Conservation (phyloP, 179 eudicot genomes). For the Heliamphora pulchella region DNA sequence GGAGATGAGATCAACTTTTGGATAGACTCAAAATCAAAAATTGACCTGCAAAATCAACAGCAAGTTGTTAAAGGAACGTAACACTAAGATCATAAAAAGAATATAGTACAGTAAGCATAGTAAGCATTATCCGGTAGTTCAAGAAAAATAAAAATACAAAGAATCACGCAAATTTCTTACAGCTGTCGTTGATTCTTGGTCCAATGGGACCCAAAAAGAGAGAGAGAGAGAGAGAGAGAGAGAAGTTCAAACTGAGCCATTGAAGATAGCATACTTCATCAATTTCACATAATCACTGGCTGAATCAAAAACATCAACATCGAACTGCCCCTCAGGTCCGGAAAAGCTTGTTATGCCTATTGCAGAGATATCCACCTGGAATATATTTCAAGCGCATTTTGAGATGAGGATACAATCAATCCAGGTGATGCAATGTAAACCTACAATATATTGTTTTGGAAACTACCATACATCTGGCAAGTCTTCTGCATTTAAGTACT, state of each 20-base stretch:
- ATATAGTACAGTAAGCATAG: background rate
- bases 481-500: constrained; percentile 82
- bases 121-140: too few species aligned
- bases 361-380: constrained; percentile 83
- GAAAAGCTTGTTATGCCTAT: constrained; percentile 56
- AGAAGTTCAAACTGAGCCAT: background rate
- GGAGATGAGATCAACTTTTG: constrained; percentile 73
- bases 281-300: constrained; percentile 78
- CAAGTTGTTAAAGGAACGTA: constrained; percentile 9
- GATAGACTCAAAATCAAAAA: constrained; percentile 79
- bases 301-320: constrained; percentile 92
- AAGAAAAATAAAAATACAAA: background rate
- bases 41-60: constrained; percentile 48
- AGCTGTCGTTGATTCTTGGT: too few species aligned
- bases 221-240: too few species aligned
- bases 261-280: constrained; percentile 66
- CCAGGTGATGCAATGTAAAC: background rate
- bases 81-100: background rate
- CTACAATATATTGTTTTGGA: background rate
- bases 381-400: constrained; percentile 10
- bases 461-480: constrained; percentile 60
- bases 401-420: background rate
- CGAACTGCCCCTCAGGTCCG: constrained; percentile 86
- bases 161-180: too few species aligned
- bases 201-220: background rate